phyloP scores from a whole-genome alignment of 257 asterid species.

The Leonotis leonurus region DNA sequence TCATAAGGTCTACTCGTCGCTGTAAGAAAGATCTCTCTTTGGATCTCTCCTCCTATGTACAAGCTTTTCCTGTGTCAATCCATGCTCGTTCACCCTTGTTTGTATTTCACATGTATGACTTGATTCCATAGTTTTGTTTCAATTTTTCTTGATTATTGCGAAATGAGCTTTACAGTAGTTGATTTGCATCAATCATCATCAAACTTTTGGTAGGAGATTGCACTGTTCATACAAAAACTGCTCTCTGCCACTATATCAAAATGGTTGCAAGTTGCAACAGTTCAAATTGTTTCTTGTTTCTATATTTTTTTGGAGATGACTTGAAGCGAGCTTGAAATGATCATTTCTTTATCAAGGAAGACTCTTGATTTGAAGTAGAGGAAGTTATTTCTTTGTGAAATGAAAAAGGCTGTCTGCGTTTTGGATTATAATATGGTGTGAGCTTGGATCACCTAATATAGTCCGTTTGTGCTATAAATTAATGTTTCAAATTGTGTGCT shows the following conservation, averaged over 20 bases:
- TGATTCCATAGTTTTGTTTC: neutral
- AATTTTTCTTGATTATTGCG: neutral
- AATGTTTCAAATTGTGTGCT: no score
- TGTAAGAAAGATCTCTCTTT: neutral
- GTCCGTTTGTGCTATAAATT: no score
- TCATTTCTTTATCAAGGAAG: no score
- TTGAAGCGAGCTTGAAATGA: no score
- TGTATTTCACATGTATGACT: slow-evolving; percentile 7
- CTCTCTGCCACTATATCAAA: neutral
- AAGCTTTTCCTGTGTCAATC: neutral
- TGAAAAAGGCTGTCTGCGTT: no score
- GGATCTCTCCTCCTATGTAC: neutral
- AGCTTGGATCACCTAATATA: no score
- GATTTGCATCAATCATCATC: no score
- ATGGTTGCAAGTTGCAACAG: no score
- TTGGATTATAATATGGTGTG: no score
- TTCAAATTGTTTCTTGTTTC: neutral
- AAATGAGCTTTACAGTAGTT: slow-evolving; percentile 2
- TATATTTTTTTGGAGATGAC: neutral
- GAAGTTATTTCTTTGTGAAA: no score
- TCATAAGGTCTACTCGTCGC: slow-evolving; percentile 17
- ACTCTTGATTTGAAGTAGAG: no score
- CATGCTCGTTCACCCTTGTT: neutral
- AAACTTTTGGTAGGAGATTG: neutral
- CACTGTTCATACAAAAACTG: no score